Conservation (phyloP, 148 eudicot species). For the Tetragonia tetragonoides region DNA sequence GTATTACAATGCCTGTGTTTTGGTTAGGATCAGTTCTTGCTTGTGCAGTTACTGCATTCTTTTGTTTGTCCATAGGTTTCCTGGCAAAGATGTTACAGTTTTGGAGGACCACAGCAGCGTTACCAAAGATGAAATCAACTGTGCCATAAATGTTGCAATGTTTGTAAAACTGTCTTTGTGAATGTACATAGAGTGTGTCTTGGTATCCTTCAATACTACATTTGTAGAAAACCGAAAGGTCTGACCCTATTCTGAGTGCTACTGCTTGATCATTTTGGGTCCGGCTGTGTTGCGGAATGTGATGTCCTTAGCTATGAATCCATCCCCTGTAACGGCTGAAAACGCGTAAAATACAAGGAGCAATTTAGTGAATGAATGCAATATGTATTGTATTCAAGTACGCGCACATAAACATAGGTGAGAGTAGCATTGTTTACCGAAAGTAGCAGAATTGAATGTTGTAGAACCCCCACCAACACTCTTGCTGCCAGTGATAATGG, state of each 20-base stretch:
- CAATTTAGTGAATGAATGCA: no score
- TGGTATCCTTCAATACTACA: constrained; percentile 47
- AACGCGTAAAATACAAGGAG: background rate
- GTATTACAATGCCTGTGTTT: constrained; percentile 46
- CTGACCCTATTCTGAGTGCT: constrained; percentile 38
- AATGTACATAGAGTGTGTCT: constrained; percentile 42
- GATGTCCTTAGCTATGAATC: constrained; percentile 39
- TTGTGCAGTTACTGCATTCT: constrained; percentile 40
- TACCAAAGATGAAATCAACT: constrained; percentile 47
- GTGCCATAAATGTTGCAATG: constrained; percentile 49
- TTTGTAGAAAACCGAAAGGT: constrained; percentile 41
- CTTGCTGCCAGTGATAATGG: constrained; percentile 43
- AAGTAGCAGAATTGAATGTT: constrained; percentile 42
- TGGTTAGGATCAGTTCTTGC: constrained; percentile 45
- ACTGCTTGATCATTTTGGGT: constrained; percentile 39
- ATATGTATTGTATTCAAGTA: no score
- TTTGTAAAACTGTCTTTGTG: constrained; percentile 42
- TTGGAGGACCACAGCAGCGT: constrained; percentile 44
- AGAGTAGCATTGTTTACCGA: constrained; percentile 27
- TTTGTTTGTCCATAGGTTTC: constrained; percentile 26
- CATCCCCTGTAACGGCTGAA: constrained; percentile 31
- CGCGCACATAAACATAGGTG: background rate
- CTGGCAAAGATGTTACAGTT: constrained; percentile 37
- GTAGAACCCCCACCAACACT: constrained; percentile 42
- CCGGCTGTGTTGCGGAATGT: constrained; percentile 50